Conservation (phyloP, 257 asterid species). For the Lantana camara region DNA sequence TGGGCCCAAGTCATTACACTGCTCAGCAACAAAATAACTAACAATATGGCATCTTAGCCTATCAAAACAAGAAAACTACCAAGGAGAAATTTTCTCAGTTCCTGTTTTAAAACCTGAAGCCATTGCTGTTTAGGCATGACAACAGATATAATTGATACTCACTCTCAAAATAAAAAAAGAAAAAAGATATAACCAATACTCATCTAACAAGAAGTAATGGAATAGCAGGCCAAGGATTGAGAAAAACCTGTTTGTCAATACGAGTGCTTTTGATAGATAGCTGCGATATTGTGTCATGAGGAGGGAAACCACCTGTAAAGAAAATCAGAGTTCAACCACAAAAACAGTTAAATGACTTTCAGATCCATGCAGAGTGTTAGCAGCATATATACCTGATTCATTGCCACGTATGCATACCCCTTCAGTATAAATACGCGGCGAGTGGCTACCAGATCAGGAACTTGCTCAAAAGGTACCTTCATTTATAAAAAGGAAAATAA, state of each 20-base stretch:
- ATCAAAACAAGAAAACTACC: constrained; percentile 12
- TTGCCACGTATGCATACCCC: constrained; percentile 91
- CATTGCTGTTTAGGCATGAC: neutral
- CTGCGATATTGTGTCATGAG: constrained; percentile 81
- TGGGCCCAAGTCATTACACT: neutral
- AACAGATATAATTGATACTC: neutral
- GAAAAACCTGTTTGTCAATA: constrained; percentile 80
- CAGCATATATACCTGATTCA: constrained; percentile 67
- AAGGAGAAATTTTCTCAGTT: constrained; percentile 1
- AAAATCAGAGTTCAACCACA: constrained; percentile 22
- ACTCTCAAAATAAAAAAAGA: no score
- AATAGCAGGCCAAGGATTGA: constrained; percentile 14
- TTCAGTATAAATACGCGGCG: constrained; percentile 78
- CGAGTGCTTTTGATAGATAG: constrained; percentile 90
- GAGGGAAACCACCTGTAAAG: constrained; percentile 77
- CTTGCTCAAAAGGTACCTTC: constrained; percentile 98
- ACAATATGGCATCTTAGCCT: constrained; percentile 7
- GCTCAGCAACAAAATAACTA: constrained; percentile 14
- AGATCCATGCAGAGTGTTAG: constrained; percentile 21
- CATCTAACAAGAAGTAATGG: neutral
- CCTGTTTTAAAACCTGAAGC: constrained; percentile 9
- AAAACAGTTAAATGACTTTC: constrained; percentile 23
- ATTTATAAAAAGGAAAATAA: constrained; percentile 26
- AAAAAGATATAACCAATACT: neutral
- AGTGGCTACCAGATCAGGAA: constrained; percentile 85